Conservation (phyloP, 345 rosid genomes). For the Dimocarpus longan region DNA sequence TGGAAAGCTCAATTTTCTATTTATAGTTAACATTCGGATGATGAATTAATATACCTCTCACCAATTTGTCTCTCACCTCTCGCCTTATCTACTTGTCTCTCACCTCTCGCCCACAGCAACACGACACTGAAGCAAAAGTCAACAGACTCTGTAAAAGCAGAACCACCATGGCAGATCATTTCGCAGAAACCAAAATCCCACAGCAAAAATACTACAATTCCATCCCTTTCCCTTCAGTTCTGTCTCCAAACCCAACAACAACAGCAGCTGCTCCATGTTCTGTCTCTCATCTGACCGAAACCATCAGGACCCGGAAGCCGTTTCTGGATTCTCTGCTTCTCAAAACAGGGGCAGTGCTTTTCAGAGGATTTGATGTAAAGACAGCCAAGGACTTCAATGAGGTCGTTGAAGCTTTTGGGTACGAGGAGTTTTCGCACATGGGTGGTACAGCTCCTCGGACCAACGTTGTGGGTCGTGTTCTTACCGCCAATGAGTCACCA, state of each 20-base stretch:
- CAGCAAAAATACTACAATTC: slow-evolving; percentile 53
- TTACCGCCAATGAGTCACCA: slow-evolving; percentile 92
- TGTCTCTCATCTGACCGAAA: slow-evolving; percentile 33
- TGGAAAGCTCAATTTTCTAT: too few species aligned
- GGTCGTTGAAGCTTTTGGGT: slow-evolving; percentile 83
- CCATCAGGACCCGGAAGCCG: slow-evolving; percentile 45
- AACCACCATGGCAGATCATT: slow-evolving; percentile 37
- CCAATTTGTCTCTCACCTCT: too few species aligned
- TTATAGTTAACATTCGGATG: too few species aligned
- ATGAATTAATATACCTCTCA: too few species aligned
- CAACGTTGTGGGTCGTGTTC: slow-evolving; percentile 80
- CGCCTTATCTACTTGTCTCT: too few species aligned
- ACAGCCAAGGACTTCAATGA: slow-evolving; percentile 81
- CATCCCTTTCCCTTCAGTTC: slow-evolving; percentile 55
- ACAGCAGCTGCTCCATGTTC: slow-evolving; percentile 19
- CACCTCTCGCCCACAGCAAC: too few species aligned
- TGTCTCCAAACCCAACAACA: slow-evolving; percentile 37
- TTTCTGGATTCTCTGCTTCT: slow-evolving; percentile 62
- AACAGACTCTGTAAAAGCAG: not conserved
- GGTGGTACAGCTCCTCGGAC: slow-evolving; percentile 41
- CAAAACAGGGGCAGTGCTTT: slow-evolving; percentile 67
- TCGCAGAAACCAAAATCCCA: slow-evolving; percentile 48
- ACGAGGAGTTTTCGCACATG: slow-evolving; percentile 86
- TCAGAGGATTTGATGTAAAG: slow-evolving; percentile 61
- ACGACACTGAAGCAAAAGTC: too few species aligned